phyloP scores from a whole-genome alignment of 306 rosid genomes.

The Casuarina glauca region DNA sequence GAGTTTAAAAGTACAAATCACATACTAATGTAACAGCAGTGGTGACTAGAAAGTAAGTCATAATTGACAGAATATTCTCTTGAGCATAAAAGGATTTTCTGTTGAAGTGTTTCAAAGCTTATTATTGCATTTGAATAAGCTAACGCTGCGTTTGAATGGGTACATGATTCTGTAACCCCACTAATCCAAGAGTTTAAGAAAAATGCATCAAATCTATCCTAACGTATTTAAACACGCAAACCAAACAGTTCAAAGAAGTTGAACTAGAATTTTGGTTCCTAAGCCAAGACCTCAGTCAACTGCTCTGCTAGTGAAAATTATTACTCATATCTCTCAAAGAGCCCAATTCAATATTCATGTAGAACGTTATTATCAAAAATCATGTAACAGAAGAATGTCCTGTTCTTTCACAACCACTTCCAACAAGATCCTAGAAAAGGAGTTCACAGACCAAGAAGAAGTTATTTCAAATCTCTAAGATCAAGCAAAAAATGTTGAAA shows the following conservation, averaged over 20 bases:
- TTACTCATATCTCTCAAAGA: not conserved
- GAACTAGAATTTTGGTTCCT: not conserved
- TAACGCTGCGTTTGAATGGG: not conserved
- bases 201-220: not conserved
- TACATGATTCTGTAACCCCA: not conserved
- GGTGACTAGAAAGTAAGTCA: not conserved
- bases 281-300: not conserved
- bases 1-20: not conserved
- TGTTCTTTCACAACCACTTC: too few relatives aligned
- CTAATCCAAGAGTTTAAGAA: not conserved
- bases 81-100: not conserved
- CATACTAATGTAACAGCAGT: not conserved
- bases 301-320: not conserved
- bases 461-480: too few relatives aligned
- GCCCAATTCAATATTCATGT: not conserved
- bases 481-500: too few relatives aligned
- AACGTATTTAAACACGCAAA: not conserved
- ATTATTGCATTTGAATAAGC: not conserved
- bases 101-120: not conserved
- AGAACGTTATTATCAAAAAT: not conserved
- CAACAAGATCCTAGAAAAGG: too few relatives aligned
- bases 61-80: not conserved
- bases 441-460: too few relatives aligned
- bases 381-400: not conserved
- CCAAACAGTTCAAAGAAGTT: not conserved